phyloP scores from a whole-genome alignment of 208 protist genomes.

The Strigomonas oncopelti region DNA sequence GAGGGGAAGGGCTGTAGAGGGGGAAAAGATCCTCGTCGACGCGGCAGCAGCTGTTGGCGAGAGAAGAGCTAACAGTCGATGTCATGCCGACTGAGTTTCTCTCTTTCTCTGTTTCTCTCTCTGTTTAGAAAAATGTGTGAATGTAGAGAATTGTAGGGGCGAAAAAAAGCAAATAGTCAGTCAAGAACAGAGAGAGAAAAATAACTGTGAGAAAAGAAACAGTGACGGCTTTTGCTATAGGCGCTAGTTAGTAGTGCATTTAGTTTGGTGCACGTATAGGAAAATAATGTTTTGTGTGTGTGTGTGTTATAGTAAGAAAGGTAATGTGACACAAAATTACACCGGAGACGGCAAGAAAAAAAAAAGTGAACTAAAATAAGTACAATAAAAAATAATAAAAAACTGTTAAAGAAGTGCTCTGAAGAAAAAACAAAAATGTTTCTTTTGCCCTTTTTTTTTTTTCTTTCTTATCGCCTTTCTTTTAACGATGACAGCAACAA shows the following conservation, averaged over 20 bases:
- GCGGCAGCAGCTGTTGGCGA: no score
- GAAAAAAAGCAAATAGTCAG: neutral
- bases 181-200: neutral
- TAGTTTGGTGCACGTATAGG: no score
- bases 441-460: neutral
- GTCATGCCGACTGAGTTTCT: no score
- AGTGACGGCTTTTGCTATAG: no score
- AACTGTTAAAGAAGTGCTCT: slow-evolving; percentile 1
- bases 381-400: slow-evolving; percentile 10
- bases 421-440: slow-evolving; percentile 13
- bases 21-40: no score
- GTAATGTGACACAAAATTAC: neutral
- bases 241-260: no score
- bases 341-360: slow-evolving; percentile 17
- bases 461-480: no score
- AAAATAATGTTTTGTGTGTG: no score
- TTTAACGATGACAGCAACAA: no score
- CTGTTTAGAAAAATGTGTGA: neutral
- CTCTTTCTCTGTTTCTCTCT: neutral
- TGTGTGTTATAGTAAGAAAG: neutral
- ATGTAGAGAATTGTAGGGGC: neutral
- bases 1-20: no score
- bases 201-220: no score
- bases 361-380: slow-evolving; percentile 13
- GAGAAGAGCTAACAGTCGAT: no score